Evolutionary conservation across 164 flowering plant genomes (phyloP), one percentile per base, ranked within the genome.

Genomic region (Vitis rupestris): DNA sequence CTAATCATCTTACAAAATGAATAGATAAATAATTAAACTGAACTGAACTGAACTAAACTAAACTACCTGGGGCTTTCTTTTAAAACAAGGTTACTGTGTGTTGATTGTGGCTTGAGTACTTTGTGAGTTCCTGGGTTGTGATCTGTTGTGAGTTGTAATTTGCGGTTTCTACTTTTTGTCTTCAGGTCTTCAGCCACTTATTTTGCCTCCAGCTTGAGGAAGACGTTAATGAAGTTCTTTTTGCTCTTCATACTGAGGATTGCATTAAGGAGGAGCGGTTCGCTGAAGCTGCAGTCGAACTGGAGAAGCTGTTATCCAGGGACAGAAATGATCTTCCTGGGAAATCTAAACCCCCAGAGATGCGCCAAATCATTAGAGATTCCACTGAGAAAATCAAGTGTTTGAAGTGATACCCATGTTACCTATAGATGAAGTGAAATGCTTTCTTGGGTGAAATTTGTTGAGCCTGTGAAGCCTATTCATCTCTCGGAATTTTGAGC

Each of bases 141-240:
- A 31, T 31, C 44, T 31, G 3, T 31, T 31, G 44, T 29, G 16
- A 16, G 54, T 19, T 58, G 8, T 44, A 2, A 11, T 4, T 1
- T 59, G 55, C 58, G 5, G 27, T 70, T 50, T 70, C 57, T 44
- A 2, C 23, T 29, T 9, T 63, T 44, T 59, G 15, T 67, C 70
- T 78, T 37, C 83, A 94, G 97, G 97, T 93, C 29, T 95, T 93
- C 64, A 70, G 60, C 75, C 86, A 83, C 72, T 75, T 93, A 8
- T 91, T 74, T 64, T 75, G 72, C 72, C 88, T 95, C 54, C 84
- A 91, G 78, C 86, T 91, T 2, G 97, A 95, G 78, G 91, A 86
- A 76, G 99, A 95, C 63, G 87, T 95, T 37, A 95, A 95, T 70
- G 82, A 80, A 72, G 91, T 95, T 68, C 75, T 92, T 30, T 93